These are phyloP conservation scores for Bonia amplexicaulis DNA, from an alignment of 176 grass and related monocot species.

Conservation along the genomic window DNA sequence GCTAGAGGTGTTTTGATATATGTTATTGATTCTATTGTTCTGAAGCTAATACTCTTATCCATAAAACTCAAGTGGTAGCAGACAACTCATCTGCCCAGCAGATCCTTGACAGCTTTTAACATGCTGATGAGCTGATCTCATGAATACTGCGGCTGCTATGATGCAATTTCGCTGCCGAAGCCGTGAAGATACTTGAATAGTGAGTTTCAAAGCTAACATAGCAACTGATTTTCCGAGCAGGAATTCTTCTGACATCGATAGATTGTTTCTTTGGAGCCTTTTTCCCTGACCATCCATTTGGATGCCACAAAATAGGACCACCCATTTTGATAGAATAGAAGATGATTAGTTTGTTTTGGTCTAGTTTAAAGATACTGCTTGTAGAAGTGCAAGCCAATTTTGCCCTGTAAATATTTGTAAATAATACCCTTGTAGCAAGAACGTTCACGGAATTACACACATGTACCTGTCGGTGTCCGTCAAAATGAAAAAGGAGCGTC, in stretches of 20 bases:
- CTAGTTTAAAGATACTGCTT: neutral
- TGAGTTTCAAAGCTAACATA: neutral
- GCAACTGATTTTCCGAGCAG: neutral
- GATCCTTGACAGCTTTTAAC: neutral
- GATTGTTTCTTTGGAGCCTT: neutral
- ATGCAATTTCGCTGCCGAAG: neutral
- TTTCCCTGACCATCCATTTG: neutral
- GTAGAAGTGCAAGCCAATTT: slow-evolving; percentile 26
- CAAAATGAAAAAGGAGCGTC: too few species aligned
- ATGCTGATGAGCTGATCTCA: neutral
- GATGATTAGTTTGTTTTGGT: neutral
- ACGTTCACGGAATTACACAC: neutral
- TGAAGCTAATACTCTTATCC: slow-evolving; percentile 15
- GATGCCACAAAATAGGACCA: neutral
- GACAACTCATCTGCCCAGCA: neutral
- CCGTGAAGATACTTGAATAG: neutral
- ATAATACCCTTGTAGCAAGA: neutral
- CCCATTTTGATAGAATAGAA: neutral
- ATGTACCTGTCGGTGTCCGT: too few species aligned
- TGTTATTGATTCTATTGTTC: neutral
- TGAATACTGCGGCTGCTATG: slow-evolving; percentile 1
- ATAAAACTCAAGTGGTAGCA: slow-evolving; percentile 22
- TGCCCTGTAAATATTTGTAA: slow-evolving; percentile 34
- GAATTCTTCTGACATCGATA: neutral
- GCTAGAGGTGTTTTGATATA: neutral